phyloP scores from a whole-genome alignment of 495 filamentous ascomycete genomes.

The Penicillium paradoxum region DNA sequence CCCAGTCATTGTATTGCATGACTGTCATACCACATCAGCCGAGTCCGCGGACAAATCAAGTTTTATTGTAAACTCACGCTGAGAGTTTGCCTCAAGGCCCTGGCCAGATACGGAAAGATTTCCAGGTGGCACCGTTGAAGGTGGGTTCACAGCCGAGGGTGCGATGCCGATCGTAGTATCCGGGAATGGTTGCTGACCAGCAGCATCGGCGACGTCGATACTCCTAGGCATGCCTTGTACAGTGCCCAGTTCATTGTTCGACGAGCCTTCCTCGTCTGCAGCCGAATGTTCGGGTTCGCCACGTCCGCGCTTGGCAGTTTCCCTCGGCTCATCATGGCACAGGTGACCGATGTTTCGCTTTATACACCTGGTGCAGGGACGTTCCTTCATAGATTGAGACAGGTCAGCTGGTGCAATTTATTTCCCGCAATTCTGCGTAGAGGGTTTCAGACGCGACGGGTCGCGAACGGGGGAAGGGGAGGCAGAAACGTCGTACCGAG shows the following conservation, averaged over 20 bases:
- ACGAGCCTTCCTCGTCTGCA: constrained; percentile 54
- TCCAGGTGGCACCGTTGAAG: constrained; percentile 31
- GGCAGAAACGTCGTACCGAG: constrained; percentile 67
- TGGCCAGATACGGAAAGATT: constrained; percentile 34
- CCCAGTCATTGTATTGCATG: constrained; percentile 64
- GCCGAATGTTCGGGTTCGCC: constrained; percentile 58
- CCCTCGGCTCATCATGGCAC: constrained; percentile 95
- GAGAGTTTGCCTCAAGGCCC: constrained; percentile 53
- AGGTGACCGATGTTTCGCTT: constrained; percentile 98
- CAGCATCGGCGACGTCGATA: constrained; percentile 40
- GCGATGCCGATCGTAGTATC: constrained; percentile 35
- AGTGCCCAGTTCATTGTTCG: constrained; percentile 41
- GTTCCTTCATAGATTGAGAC: constrained; percentile 55
- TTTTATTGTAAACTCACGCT: constrained; percentile 58
- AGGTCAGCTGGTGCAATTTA: constrained; percentile 25
- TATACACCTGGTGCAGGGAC: constrained; percentile 95
- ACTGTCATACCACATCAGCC: constrained; percentile 42
- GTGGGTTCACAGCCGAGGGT: constrained; percentile 28
- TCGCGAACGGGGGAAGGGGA: constrained; percentile 32
- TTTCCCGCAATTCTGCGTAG: constrained; percentile 7
- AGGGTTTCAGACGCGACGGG: constrained; percentile 23
- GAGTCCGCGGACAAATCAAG: constrained; percentile 7
- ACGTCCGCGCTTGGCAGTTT: constrained; percentile 70
- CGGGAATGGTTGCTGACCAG: constrained; percentile 37
- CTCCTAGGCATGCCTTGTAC: constrained; percentile 37